Evolutionary conservation across 2,329 filamentous ascomycete species (phyloP), one percentile per base, ranked within the genome.

Genomic region (Apiospora marii): DNA sequence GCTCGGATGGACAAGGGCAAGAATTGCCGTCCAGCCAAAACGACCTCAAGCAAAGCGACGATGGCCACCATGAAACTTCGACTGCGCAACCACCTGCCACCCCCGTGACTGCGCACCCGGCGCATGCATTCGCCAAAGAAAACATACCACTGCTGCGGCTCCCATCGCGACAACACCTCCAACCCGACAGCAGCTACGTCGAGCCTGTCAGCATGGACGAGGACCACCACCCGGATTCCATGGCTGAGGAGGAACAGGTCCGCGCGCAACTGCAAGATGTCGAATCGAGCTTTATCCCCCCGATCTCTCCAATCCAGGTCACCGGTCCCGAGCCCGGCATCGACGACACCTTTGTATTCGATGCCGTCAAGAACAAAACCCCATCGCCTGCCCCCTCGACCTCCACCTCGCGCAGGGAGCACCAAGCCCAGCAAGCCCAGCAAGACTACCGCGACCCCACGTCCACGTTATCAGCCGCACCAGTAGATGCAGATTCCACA

Each of bases 281-380:
- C 74, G 91, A 92, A 78, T 92, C 90, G 46, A 92, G 90, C 81
- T 92, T 92, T 77, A 79, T 91, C 71, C 87, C 88, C 1, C 85
- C 87, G 7, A 79, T 88, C 7, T 92, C 90, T 10, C 90, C 90
- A 16, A 85, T 91, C 67, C 85, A 77, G 22, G 74, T 78, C n/a
- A 67, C 84, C 48, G 83, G 85, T 69, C 81, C 84, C 13, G 81
- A 83, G 46, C 83, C 83, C 74, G 88, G 85, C 68, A 79, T 85
- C 71, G 89, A 91, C 81, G 90, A 91, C 79, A 90, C 89, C 34
- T 92, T 86, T 77, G 81, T 90, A 68, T 91, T 91, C 76, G 89
- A 91, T 76, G 80, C 72, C 46, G 77, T 79, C 27, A 84, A 82
- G 72, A 79, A 77, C 69, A 76, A 75, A 24, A 71, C 72, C 58